These are phyloP conservation scores for Boehmeria nivea DNA, from an alignment of 306 rosid species.

Conservation along the genomic window DNA sequence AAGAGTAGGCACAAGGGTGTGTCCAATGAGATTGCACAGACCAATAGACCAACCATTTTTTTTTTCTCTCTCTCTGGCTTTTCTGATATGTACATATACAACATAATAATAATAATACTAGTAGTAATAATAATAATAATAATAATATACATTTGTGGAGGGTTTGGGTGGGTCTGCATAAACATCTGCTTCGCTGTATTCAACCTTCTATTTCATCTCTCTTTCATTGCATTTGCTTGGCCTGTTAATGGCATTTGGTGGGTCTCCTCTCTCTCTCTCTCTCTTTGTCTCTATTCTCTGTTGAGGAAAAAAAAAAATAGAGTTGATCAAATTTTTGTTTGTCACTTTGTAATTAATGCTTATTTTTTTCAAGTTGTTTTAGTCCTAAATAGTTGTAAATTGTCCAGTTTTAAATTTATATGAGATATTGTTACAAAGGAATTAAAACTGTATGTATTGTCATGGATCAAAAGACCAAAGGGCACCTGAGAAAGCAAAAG, in stretches of 20 bases:
- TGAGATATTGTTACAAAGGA: no score
- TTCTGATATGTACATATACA: conserved; percentile 13
- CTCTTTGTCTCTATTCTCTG: conserved; percentile 2
- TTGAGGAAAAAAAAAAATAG: no score
- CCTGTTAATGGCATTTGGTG: conserved; percentile 36
- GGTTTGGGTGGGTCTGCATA: conserved; percentile 42
- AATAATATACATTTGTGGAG: conserved; percentile 27
- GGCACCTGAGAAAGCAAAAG: no score
- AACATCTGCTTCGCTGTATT: conserved; percentile 56
- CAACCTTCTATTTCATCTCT: conserved; percentile 34
- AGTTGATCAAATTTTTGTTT: no score
- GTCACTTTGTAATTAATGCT: no score
- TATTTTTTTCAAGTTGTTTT: no score
- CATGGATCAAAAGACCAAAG: no score
- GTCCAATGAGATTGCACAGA: conserved; percentile 31
- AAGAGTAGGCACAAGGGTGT: conserved; percentile 21
- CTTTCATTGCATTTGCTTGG: no score
- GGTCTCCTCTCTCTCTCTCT: conserved; percentile 23
- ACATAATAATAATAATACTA: conserved; percentile 7
- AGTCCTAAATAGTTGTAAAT: no score
- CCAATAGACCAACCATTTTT: conserved; percentile 27
- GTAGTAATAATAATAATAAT: conserved; percentile 6
- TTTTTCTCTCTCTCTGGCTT: conserved; percentile 17
- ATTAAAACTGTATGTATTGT: no score
- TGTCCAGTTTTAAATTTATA: no score